Base-by-base conservation (phyloP, 2,329 filamentous ascomycete genomes). In the Pyrenophora graminea region DNA sequence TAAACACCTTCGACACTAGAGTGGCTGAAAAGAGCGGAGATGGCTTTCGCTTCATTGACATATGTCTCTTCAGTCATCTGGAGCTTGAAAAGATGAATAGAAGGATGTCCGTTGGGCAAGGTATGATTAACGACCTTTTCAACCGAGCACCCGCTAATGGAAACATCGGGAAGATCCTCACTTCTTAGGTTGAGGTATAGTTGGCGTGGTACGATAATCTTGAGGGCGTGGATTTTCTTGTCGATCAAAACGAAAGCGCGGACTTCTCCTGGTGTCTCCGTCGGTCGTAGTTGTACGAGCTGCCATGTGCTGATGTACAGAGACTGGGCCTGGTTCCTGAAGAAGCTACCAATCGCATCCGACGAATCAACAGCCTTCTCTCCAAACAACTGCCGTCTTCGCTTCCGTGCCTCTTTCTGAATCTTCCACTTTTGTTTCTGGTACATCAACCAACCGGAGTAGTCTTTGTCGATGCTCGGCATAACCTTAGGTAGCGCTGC, bases 381-480 rank as follows among this genome's bases (percentile, higher is more conserved):
- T 53, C 94, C 94, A 65, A 99, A 99, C 1, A 99, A 79, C 70
- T 99, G 94, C 41, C 93, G 85, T 58, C 95, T 83, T 37, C 93
- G 86, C 53, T 87, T 82, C 18, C 94, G 85, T 30, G 93, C 91
- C 70, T 96, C 89, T 68, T 91, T 96, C 71, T 99, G 94, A 32
- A 97, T 88, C 77, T 93, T 97, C 94, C 94, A 99, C 74, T 99
- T 99, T 76, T 92, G 85, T 75, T 99, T 99, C 71, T 99, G 94
- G 67, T 97, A 97, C 67, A 88, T 82, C 45, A 99, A 73, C 79
- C 96, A 99, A 0, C 85, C 90, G 15, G 85, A 78, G 62, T 99
- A 99, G 72, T 99, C 88, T 41, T 94, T 85, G 0, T 86, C 89
- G 17, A 94, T 89, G 19, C 83, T 84, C 1, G 94, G 93, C 88